Base-by-base conservation (phyloP, 1,139 yeast species). In the Hansenula sp. region DNA sequence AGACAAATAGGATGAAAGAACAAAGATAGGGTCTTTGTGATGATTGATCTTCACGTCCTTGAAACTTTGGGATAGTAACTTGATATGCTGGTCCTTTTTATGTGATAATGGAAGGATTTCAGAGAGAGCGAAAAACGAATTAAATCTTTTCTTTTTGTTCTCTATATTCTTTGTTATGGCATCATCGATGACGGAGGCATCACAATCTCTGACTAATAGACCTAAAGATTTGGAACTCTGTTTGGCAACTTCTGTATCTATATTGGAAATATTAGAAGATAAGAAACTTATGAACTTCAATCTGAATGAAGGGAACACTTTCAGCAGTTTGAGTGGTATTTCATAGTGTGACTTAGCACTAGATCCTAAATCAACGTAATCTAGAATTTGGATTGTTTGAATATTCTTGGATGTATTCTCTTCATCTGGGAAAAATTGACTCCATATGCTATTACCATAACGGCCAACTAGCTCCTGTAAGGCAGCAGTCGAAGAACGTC, bases 401-500 rank as follows among this genome's bases (percentile, higher is more conserved):
- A 90, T 74, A n/a, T 62, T 55, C 6, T 49, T 47, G 1, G 52
- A 53, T 2, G 52, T 33, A 29, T 53, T 55, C 2, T 28, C 18
- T 10, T 36, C 39, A 21, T 55, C 21, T 13, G 53, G 51, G 33
- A 41, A 52, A 9, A 47, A 28, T 3, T 33, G 13, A 3, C 38
- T 24, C 62, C 63, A 68, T 1, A 47, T 49, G 5, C 62, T 64
- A 8, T 56, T 47, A 0, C 87, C 87, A 58, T 81, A 82, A 36
- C 97, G 67, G 0, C 98, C 98, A 4, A 88, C 62, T 10, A 86
- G 73, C 57, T 91, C 98, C 59, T 91, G 97, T 4, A 89, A 58
- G 0, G 95, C 94, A 0, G 97, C 96, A 12, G 89, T 71, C 0
- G 91, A 84, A 29, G 97, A 93, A 46, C 95, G 71, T 46, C 96